These are phyloP conservation scores for Trapa incisa DNA, from an alignment of 345 rosid genomes.

Conservation along the genomic window DNA sequence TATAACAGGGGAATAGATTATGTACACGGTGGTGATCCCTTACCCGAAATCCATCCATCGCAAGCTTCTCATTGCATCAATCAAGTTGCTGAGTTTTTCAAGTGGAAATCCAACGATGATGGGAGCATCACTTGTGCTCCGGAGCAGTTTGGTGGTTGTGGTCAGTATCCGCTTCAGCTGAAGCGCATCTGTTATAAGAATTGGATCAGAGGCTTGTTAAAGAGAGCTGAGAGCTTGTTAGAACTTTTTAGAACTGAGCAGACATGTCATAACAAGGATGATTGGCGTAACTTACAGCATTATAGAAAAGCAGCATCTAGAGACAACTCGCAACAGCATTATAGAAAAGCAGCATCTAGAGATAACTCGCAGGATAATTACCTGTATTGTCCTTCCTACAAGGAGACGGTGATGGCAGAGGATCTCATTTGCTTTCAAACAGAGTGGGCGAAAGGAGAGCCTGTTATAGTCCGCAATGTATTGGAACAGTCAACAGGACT, in stretches of 20 bases:
- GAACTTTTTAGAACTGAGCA: conserved; percentile 4
- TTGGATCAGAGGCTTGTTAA: conserved; percentile 39
- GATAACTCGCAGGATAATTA: conserved; percentile 43
- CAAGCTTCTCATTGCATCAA: conserved; percentile 1
- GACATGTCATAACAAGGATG: too few relatives aligned
- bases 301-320: too few relatives aligned
- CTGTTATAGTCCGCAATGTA: conserved; percentile 49
- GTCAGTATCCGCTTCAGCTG: conserved; percentile 46
- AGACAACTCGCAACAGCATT: conserved; percentile 1
- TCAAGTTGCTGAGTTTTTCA: conserved; percentile 17
- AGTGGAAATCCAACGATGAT: conserved; percentile 33
- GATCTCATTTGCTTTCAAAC: conserved; percentile 42
- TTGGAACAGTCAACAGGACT: conserved; percentile 46
- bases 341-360: conserved; percentile 45
- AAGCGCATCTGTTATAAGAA: conserved; percentile 38
- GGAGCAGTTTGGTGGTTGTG: conserved; percentile 66
- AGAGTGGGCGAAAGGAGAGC: conserved; percentile 79
- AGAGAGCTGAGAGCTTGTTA: conserved; percentile 26
- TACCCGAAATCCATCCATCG: conserved; percentile 9
- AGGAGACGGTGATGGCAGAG: conserved; percentile 23
- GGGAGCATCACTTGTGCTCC: conserved; percentile 69
- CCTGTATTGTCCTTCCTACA: conserved; percentile 44
- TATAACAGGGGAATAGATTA: conserved; percentile 45
- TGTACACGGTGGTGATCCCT: conserved; percentile 55
- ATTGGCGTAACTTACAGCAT: too few relatives aligned